Conservation (phyloP, 1,284 basidiomycete species). For the Mrakiaceae sp. region DNA sequence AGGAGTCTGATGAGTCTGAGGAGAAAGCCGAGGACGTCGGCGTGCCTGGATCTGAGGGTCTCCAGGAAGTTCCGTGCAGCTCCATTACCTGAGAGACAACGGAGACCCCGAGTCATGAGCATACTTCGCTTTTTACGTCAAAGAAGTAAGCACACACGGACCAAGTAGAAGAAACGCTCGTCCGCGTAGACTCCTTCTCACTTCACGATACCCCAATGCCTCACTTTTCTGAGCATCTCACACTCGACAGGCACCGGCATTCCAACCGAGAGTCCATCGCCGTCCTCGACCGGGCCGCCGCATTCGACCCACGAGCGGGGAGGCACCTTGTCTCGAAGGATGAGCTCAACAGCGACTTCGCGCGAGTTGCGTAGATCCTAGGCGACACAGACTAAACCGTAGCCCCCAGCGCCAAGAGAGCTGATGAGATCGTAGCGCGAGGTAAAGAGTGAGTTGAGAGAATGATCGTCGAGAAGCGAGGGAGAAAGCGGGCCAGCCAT, state of each 20-base stretch:
- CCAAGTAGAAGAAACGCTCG: conserved; percentile 69
- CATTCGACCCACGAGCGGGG: conserved; percentile 67
- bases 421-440: conserved; percentile 49
- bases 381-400: conserved; percentile 82
- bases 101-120: background rate
- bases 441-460: conserved; percentile 55
- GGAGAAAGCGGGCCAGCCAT: background rate
- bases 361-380: conserved; percentile 43
- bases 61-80: conserved; percentile 80
- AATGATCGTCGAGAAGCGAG: conserved; percentile 35
- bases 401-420: conserved; percentile 80
- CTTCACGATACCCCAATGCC: conserved; percentile 69
- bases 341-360: conserved; percentile 88
- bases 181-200: conserved; percentile 79
- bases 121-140: background rate
- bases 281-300: conserved; percentile 24
- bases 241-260: conserved; percentile 64
- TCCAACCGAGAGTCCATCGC: conserved; percentile 37
- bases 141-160: conserved; percentile 36
- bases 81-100: conserved; percentile 62
- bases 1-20: conserved; percentile 13
- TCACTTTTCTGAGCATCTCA: conserved; percentile 58
- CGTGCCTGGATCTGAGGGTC: conserved; percentile 16
- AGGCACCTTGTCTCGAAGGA: conserved; percentile 71
- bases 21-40: conserved; percentile 14